Conservation (phyloP, 2,329 filamentous ascomycete genomes). For the Exophiala xenobiotica region DNA sequence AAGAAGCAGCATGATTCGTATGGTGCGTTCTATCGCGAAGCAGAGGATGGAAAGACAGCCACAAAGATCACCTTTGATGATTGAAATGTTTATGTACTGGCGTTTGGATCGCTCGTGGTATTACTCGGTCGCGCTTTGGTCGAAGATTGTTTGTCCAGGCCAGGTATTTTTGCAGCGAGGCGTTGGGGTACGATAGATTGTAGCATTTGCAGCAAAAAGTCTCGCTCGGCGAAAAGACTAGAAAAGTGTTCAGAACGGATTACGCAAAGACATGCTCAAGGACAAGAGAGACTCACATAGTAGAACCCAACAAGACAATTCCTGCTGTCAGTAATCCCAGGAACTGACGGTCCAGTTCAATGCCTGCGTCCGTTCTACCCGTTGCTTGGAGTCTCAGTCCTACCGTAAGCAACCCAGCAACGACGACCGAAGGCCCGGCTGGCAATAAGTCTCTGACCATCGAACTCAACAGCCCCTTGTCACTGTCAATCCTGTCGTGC, state of each 20-base stretch:
- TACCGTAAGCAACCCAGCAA: slow-evolving; percentile 4
- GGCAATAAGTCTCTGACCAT: slow-evolving; percentile 4
- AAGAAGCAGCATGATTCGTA: slow-evolving; percentile 97
- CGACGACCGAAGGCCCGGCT: slow-evolving; percentile 1
- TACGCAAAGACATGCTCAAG: not conserved
- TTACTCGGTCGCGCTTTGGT: not conserved
- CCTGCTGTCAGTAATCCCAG: slow-evolving; percentile 10
- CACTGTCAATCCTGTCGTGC: not conserved
- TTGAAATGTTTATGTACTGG: slow-evolving; percentile 28
- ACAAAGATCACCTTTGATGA: slow-evolving; percentile 90
- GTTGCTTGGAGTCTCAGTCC: slow-evolving; percentile 5
- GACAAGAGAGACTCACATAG: slow-evolving; percentile 19
- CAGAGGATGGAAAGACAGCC: slow-evolving; percentile 76
- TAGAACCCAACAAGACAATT: slow-evolving; percentile 15
- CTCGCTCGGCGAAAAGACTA: slow-evolving; percentile 24
- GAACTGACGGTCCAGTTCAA: slow-evolving; percentile 6
- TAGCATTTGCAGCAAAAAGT: slow-evolving; percentile 23
- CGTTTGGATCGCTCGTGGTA: not conserved
- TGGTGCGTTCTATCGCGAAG: slow-evolving; percentile 92
- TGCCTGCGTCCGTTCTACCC: not conserved
- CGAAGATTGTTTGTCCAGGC: slow-evolving; percentile 1
- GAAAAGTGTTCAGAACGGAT: not conserved
- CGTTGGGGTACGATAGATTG: slow-evolving; percentile 24
- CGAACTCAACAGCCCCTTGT: not conserved
- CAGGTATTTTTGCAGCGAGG: slow-evolving; percentile 24